phyloP scores from a whole-genome alignment of 2,329 filamentous ascomycete species.

The Cryphonectria japonica region DNA sequence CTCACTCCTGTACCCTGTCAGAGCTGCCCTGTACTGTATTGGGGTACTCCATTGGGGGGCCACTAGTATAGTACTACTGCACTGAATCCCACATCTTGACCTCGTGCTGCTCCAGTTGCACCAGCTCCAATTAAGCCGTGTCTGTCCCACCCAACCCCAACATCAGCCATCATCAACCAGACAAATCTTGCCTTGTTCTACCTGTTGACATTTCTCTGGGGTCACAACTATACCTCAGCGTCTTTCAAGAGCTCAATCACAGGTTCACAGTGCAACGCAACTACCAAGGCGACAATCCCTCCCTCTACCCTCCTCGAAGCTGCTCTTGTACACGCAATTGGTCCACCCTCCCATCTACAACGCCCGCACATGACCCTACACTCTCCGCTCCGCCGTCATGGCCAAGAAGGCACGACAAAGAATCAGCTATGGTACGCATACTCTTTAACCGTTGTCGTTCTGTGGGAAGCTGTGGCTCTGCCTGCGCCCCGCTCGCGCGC shows the following conservation, averaged over 20 bases:
- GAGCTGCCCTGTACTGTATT: neutral
- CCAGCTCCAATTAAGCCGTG: neutral
- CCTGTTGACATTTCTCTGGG: neutral
- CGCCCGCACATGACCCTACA: conserved; percentile 30
- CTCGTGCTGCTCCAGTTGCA: neutral
- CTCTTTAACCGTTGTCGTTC: conserved; percentile 12
- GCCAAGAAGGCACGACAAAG: conserved; percentile 68
- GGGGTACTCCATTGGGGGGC: no score
- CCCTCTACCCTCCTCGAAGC: neutral
- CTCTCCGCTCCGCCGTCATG: conserved; percentile 46
- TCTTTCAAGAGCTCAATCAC: neutral
- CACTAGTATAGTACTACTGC: no score
- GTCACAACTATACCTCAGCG: neutral
- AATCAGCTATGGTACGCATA: conserved; percentile 65
- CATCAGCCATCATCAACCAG: neutral
- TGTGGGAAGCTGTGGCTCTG: conserved; percentile 29
- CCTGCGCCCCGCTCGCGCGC: conserved; percentile 34
- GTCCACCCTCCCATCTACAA: conserved; percentile 2
- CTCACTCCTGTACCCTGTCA: neutral
- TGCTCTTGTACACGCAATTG: conserved; percentile 3
- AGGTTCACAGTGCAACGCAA: neutral
- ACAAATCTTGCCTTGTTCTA: neutral
- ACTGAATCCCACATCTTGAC: neutral
- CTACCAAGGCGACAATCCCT: neutral
- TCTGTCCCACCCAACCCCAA: neutral